Evolutionary conservation across 305 asterid genomes (phyloP).

Genomic region (Fraxinus velutina): DNA sequence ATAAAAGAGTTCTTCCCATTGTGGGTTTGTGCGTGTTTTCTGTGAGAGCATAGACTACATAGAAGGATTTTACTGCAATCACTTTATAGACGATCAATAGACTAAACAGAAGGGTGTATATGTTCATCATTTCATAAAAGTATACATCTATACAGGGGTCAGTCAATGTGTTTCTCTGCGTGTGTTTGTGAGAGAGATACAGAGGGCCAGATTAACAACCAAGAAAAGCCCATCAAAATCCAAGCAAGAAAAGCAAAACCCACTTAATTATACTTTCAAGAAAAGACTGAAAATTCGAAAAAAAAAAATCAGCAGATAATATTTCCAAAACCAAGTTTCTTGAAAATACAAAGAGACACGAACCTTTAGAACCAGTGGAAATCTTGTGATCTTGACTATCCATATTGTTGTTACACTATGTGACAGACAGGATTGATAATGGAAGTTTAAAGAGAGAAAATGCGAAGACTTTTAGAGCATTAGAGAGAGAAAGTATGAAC

Average conservation of each 20-base stretch:
- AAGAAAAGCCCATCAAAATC: constrained; percentile 19
- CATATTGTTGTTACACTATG: constrained; percentile 31
- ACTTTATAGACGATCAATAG: background rate
- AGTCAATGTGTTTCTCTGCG: background rate
- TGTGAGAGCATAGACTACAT: background rate
- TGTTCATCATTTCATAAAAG: background rate
- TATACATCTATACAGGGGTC: background rate
- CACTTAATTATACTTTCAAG: constrained; percentile 10
- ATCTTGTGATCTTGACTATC: constrained; percentile 44
- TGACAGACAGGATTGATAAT: constrained; percentile 9
- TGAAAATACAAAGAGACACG: constrained; percentile 3
- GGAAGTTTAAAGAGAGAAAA: constrained; percentile 15
- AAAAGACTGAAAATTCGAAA: constrained; percentile 2
- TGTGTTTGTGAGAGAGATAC: background rate
- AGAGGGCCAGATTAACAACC: background rate
- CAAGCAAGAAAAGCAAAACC: constrained; percentile 23
- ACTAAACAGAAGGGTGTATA: background rate
- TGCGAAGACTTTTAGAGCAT: constrained; percentile 18
- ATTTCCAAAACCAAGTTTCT: constrained; percentile 5
- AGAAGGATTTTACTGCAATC: background rate
- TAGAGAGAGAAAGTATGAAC: background rate
- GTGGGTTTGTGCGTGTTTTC: background rate
- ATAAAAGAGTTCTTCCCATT: background rate
- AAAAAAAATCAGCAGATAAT: constrained; percentile 8
- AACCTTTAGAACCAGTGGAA: constrained; percentile 39